Evolutionary conservation across 2,329 filamentous ascomycete species (phyloP), one percentile per base, ranked within the genome.

Genomic region (Microcyclosporella mali): DNA sequence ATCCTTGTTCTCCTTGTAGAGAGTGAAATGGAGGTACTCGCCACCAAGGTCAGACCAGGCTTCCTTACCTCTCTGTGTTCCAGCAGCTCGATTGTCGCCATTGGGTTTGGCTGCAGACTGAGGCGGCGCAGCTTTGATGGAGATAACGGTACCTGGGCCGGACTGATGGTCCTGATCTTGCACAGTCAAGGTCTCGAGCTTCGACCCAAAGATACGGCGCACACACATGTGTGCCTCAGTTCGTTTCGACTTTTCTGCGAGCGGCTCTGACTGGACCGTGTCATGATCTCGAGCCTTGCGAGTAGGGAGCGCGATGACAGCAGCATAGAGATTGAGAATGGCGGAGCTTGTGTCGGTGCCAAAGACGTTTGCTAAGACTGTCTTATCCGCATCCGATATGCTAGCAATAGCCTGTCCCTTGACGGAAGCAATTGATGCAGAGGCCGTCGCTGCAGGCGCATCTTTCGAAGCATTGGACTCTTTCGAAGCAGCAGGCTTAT

Each of bases 1-100:
- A 61, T 95, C 89, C 61, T 90, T 89, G 68, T 95, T 95, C 68
- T 95, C 89, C 68, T 95, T 95, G 77, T 90, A 94, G 39, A 95
- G 73, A 0, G 86, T 90, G 63, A 95, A 94, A 64, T 95, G 88
- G 11, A 95, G 70, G 63, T 87, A 92, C 37, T 88, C 83, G 14
- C 85, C 87, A n/a, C 74, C 81, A 32, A 82, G 69, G 51, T 84
- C 80, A 40, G 79, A 69, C 81, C 81, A 85, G 40, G 69, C 71
- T 28, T 77, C 56, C 53, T 74, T 75, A 33, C 69, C 66, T 37
- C 64, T 62, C 34, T 60, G 54, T 8, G 39, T 41, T 11, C 44
- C 52, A 25, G 43, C 36, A 40, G 46, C 41, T 31, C 50, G 47
- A 15, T 50, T 48, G 34, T 55, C 47, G 12, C 25, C 34, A 33